Base-by-base conservation (phyloP, 768 basidiomycete genomes). In the Rickenella mellea region DNA sequence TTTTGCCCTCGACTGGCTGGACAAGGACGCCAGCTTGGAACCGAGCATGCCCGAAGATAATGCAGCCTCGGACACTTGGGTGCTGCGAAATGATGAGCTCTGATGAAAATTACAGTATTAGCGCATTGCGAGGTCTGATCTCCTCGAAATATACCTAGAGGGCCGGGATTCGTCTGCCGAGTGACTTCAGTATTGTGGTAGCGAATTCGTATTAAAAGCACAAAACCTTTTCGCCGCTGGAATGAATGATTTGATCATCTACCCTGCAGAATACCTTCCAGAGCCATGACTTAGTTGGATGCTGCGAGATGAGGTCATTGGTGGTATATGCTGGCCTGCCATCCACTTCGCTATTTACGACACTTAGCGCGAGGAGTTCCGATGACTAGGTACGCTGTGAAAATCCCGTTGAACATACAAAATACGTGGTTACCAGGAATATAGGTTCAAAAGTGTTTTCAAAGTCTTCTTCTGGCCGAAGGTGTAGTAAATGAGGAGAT, bases 221-320 rank as follows among this genome's bases (percentile, higher is more conserved):
- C n/a, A 12, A 29, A 29, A 63, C 64, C 61, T 65, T 68, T 47
- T 66, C 62, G 15, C 68, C 68, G 10, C 63, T 68, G 25, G 52
- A 57, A 31, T 66, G 57, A 52, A 66, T 64, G 29, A 73, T 65
- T 49, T 71, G 69, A 42, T 73, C 71, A 42, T 71, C 71, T 7
- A 51, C 55, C 12, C 73, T 57, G 2, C 72, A 70, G 37, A 54
- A 60, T 1, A 72, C 48, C 40, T 54, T 63, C 56, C 59, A 70
- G 22, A 60, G 47, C 1, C 52, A 51, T 2, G 51, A 53, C 15
- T 65, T 62, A 0, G 57, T 59, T 5, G 70, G 69, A 48, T 74
- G 69, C 6, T 51, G 61, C 19, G 60, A 33, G 9, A 73, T 40
- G 1, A 72, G 56, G 42, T 71, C 70, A 26, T 54, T 60, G 0